A percentile compares a stretch with the other conserved stretches of the same genome.
Evolutionary conservation across 164 flowering plant species (phyloP).

Genomic region (Magnolia sinica): DNA sequence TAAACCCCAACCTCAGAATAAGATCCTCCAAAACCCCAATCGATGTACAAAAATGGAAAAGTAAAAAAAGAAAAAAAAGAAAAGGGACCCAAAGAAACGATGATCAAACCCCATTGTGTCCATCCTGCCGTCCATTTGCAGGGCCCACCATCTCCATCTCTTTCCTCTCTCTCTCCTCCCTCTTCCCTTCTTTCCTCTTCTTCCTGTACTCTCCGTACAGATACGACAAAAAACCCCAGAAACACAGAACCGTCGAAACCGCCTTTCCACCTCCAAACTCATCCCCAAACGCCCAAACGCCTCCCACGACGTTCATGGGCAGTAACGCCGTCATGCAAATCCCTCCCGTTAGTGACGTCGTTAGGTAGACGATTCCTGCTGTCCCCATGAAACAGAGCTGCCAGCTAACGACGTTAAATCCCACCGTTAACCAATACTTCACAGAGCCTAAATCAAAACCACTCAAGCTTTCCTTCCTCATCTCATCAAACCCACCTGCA

Average conservation of each 20-base stretch:
- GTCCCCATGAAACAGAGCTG: constrained; percentile 80
- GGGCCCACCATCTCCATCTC: background rate
- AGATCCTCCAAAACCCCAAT: too few relatives aligned
- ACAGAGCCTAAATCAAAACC: constrained; percentile 40
- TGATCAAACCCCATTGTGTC: background rate
- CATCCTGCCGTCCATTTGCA: background rate
- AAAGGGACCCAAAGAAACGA: background rate
- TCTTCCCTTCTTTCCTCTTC: constrained; percentile 1
- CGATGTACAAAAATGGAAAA: background rate
- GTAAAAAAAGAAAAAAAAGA: background rate
- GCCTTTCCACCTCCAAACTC: constrained; percentile 53
- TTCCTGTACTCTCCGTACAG: constrained; percentile 51
- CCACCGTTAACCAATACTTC: constrained; percentile 45
- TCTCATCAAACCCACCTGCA: constrained; percentile 47
- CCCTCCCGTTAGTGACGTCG: constrained; percentile 67
- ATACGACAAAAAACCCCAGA: constrained; percentile 79
- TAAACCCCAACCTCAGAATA: too few relatives aligned
- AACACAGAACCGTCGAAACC: constrained; percentile 57
- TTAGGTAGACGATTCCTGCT: constrained; percentile 74
- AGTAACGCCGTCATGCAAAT: constrained; percentile 78
- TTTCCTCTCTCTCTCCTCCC: background rate
- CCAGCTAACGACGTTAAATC: constrained; percentile 48
- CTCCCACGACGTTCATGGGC: constrained; percentile 61
- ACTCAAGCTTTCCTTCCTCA: constrained; percentile 36
- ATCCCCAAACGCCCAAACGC: constrained; percentile 59